Percentiles rank a stretch among this genome's conserved stretches.
phyloP scores from a whole-genome alignment of 129 eudicot genomes.

The sunflower (Helianthus annuus) region DNA sequence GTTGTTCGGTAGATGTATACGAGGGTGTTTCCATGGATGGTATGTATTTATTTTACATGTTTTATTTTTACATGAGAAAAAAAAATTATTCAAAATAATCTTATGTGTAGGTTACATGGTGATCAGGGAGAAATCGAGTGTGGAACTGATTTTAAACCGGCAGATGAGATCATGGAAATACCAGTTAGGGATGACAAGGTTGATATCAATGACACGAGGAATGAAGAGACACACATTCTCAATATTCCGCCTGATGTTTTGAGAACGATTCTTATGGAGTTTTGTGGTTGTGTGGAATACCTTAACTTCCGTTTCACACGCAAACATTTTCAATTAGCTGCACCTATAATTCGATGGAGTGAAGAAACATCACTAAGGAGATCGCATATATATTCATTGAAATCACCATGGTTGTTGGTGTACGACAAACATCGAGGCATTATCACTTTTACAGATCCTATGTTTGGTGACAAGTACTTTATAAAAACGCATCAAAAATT shows the following conservation, averaged over 20 bases:
- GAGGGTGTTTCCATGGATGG: no score
- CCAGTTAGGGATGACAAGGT: no score
- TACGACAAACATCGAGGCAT: neutral
- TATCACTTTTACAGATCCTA: constrained; percentile 14
- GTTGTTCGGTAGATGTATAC: no score
- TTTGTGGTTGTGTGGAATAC: constrained; percentile 8
- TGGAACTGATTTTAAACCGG: neutral
- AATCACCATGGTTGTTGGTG: constrained; percentile 26
- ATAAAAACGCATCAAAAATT: neutral
- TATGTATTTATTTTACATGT: no score
- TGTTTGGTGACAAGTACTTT: constrained; percentile 14
- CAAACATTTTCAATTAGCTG: neutral
- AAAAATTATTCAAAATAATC: no score
- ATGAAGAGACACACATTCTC: constrained; percentile 15
- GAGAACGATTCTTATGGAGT: neutral
- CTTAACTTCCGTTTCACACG: constrained; percentile 8
- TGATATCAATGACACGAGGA: neutral
- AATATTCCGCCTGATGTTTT: neutral
- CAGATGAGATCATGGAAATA: neutral
- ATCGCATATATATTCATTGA: neutral
- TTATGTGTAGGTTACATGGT: no score
- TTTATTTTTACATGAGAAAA: no score
- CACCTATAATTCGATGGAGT: neutral
- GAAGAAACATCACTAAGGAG: neutral
- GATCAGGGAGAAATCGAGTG: no score